phyloP scores from a whole-genome alignment of 2,329 filamentous ascomycete species.

The Xylaria arbuscula region DNA sequence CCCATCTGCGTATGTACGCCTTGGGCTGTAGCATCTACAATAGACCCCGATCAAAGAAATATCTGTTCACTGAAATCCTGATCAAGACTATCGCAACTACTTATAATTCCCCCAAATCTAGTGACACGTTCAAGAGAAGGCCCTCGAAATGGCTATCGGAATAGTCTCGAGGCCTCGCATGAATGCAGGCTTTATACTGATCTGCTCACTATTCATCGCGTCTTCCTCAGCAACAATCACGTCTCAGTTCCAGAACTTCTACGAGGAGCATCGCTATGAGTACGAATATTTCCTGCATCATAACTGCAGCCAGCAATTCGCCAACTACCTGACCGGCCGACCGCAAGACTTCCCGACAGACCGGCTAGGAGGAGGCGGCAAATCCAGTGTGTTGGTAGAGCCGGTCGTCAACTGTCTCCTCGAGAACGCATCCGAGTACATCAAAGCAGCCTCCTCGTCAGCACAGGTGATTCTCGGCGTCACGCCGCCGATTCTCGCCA shows the following conservation, averaged over 20 bases:
- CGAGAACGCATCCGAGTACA: conserved; percentile 41
- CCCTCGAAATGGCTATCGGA: conserved; percentile 8
- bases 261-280: conserved; percentile 36
- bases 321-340: conserved; percentile 42
- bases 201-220: conserved; percentile 13
- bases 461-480: conserved; percentile 44
- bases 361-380: conserved; percentile 40
- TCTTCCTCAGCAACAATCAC: conserved; percentile 22
- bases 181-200: conserved; percentile 9
- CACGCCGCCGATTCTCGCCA: conserved; percentile 39
- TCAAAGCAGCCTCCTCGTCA: conserved; percentile 40
- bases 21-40: not conserved
- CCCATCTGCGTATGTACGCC: not conserved
- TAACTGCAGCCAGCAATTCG: conserved; percentile 40
- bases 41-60: not conserved
- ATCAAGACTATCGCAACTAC: not conserved
- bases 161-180: not conserved
- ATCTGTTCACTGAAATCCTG: not conserved
- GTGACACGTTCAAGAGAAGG: not conserved
- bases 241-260: conserved; percentile 42
- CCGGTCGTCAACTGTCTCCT: conserved; percentile 40
- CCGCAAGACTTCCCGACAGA: too few relatives aligned
- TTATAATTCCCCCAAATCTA: not conserved
- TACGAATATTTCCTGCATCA: conserved; percentile 37
- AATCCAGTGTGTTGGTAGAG: conserved; percentile 35